Evolutionary conservation across 2,329 filamentous ascomycete genomes (phyloP).

Genomic region (Aspergillus niger): DNA sequence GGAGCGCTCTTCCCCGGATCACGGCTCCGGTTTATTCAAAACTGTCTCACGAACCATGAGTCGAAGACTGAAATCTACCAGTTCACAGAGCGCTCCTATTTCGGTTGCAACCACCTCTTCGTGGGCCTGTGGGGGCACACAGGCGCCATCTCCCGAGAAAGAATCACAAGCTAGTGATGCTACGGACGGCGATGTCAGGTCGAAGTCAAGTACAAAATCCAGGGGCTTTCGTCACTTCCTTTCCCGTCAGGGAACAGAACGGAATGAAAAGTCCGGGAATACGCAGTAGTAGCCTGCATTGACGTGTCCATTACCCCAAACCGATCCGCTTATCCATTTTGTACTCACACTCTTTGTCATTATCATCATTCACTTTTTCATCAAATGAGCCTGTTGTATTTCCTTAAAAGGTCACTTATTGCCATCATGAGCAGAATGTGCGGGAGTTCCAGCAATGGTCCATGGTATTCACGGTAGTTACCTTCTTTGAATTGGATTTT

Average conservation of each 20-base stretch:
- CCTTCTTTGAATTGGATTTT: not conserved
- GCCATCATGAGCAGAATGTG: not conserved
- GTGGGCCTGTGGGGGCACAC: constrained; percentile 14
- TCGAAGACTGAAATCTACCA: constrained; percentile 36
- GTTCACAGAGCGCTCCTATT: constrained; percentile 28
- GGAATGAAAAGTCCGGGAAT: constrained; percentile 1
- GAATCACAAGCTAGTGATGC: constrained; percentile 9
- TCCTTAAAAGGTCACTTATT: not conserved
- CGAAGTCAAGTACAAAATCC: constrained; percentile 25
- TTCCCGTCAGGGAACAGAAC: constrained; percentile 17
- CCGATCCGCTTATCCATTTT: not conserved
- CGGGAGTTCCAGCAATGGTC: not conserved
- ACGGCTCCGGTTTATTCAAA: constrained; percentile 45
- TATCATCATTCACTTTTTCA: not conserved
- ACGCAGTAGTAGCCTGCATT: constrained; percentile 6
- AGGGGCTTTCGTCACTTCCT: constrained; percentile 28
- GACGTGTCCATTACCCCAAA: not conserved
- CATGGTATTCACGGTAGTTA: not conserved
- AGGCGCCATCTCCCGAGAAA: not conserved
- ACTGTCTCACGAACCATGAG: constrained; percentile 42
- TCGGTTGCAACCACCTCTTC: constrained; percentile 27
- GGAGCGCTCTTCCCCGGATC: constrained; percentile 48
- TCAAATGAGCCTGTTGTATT: not conserved
- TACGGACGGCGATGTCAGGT: constrained; percentile 10
- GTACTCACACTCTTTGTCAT: not conserved